These are phyloP conservation scores for Ganoderma boninense DNA, from an alignment of 1,284 basidiomycete genomes.

Conservation along the genomic window DNA sequence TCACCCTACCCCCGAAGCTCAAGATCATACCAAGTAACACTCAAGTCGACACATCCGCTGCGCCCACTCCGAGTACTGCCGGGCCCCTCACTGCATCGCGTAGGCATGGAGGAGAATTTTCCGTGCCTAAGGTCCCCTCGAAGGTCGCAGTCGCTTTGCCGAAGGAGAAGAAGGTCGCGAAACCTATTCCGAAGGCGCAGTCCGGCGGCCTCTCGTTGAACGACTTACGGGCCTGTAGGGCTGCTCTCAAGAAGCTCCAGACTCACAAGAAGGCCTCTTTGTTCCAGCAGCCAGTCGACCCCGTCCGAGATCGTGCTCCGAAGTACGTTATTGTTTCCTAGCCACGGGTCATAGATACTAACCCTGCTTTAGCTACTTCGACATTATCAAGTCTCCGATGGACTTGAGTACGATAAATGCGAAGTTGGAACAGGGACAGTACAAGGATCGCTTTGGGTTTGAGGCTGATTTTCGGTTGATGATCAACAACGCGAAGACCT, in stretches of 20 bases:
- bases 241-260: constrained; percentile 85
- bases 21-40: constrained; percentile 52
- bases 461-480: constrained; percentile 90
- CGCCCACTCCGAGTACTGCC: constrained; percentile 33
- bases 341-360: constrained; percentile 8
- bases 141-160: constrained; percentile 33
- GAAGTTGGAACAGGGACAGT: constrained; percentile 90
- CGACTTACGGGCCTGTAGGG: constrained; percentile 85
- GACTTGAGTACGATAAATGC: constrained; percentile 91
- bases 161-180: constrained; percentile 46
- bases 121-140: constrained; percentile 43
- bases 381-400: constrained; percentile 94
- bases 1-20: constrained; percentile 60
- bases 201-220: constrained; percentile 82
- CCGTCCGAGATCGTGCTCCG: constrained; percentile 84
- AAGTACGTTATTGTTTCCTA: constrained; percentile 59
- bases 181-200: constrained; percentile 75
- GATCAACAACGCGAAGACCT: constrained; percentile 88
- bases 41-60: constrained; percentile 35
- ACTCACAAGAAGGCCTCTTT: constrained; percentile 73
- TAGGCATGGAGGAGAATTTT: constrained; percentile 24
- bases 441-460: constrained; percentile 86
- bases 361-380: constrained; percentile 75
- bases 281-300: constrained; percentile 92
- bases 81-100: constrained; percentile 24